Base-by-base conservation (phyloP, 345 rosid genomes). In the Bruguiera parviflora region DNA sequence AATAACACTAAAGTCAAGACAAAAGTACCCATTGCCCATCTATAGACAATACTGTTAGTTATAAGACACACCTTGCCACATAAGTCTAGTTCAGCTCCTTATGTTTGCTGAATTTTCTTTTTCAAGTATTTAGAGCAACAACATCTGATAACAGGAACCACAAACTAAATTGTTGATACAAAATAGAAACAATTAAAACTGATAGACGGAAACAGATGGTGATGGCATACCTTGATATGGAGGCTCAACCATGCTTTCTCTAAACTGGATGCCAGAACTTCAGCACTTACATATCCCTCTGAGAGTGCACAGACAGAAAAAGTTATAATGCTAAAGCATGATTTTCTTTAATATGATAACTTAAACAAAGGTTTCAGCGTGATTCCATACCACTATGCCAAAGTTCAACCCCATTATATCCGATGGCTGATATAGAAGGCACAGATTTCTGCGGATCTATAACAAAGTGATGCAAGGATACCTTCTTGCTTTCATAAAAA, bases 211-310 rank as follows among this genome's bases (percentile, higher is more conserved):
- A 33, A 33, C 37, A 33, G 37, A 33, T 33, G 1, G 9, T 2
- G 37, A 33, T 10, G 24, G 58, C 29, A 53, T 78, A 89, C 97
- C 90, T 91, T 95, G 72, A 89, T 78, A 73, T 89, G 97, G 77
- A 94, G 92, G 72, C 89, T 85, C 78, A 91, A 28, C 89, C 88
- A 88, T 9, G 90, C 97, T 75, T 87, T 86, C 79, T 91, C 95
- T 63, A 94, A 85, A 76, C 77, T 80, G 61, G 92, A 86, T 28
- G 91, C 84, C 22, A 94, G 78, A 66, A 53, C 85, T 80, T 88
- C 92, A 77, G 97, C 86, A 76, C 70, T 49, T n/a, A 94, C 71
- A 73, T 74, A 83, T 67, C 97, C 98, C 75, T 86, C 97, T 94
- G 84, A 43, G 53, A 61, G 49, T 62, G 59, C 53, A 51, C 58